phyloP scores from a whole-genome alignment of 1,139 yeast genomes.

The Diutina neorugosa region DNA sequence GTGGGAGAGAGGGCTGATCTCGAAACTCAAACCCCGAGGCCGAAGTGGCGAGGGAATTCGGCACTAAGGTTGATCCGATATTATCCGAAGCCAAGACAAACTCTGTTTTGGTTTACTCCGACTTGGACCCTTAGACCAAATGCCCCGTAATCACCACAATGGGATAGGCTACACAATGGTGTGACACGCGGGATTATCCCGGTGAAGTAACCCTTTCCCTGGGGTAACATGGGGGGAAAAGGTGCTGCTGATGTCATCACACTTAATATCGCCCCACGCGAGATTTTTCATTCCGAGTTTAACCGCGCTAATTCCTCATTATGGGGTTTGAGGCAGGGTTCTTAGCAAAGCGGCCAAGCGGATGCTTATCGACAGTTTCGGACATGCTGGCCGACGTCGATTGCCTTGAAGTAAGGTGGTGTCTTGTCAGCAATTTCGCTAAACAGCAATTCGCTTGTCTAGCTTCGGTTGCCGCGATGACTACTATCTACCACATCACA shows the following conservation, averaged over 20 bases:
- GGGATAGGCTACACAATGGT: no score
- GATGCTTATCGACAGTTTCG: background rate
- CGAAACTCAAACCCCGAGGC: background rate
- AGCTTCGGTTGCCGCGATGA: background rate
- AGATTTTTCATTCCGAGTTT: background rate
- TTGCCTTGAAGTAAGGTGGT: no score
- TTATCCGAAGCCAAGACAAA: no score
- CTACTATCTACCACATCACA: background rate
- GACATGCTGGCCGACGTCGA: no score
- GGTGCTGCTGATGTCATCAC: background rate
- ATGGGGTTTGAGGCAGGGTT: background rate
- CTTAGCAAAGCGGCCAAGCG: background rate
- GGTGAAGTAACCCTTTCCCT: background rate
- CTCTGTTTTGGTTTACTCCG: no score
- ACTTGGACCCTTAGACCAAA: no score
- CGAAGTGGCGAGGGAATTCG: no score
- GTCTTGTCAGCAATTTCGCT: no score
- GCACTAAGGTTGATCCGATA: no score
- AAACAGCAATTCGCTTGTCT: no score
- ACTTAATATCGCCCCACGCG: background rate
- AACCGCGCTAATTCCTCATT: background rate
- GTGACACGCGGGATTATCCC: background rate
- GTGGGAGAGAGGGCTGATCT: no score
- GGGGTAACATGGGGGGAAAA: background rate
- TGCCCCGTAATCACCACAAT: no score